These are phyloP conservation scores for Cutaneotrichosporon sp. DNA, from an alignment of 1,284 basidiomycete genomes.

Conservation along the genomic window DNA sequence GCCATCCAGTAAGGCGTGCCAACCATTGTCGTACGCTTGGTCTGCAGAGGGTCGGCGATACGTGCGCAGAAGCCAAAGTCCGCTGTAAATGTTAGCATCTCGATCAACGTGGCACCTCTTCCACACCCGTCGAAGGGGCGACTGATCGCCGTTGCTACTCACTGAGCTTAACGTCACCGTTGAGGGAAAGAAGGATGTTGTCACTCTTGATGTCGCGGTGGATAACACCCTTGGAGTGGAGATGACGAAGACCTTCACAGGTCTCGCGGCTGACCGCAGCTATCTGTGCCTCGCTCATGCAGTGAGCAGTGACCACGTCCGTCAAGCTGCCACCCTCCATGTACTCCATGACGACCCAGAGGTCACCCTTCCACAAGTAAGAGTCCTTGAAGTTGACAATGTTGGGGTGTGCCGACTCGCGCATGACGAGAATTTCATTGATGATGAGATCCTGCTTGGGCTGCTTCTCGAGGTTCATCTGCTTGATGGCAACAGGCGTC, in stretches of 20 bases:
- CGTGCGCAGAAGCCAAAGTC: constrained; percentile 99
- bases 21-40: constrained; percentile 99
- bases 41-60: constrained; percentile 80
- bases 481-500: constrained; percentile 94
- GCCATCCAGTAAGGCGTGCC: constrained; percentile 99
- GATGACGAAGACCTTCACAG: constrained; percentile 81
- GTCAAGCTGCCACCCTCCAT: constrained; percentile 91
- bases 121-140: no score
- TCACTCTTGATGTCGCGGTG: constrained; percentile 98
- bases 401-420: constrained; percentile 89
- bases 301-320: constrained; percentile 92
- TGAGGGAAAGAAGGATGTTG: constrained; percentile 86
- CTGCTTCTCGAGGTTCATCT: constrained; percentile 99
- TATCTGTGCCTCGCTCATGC: constrained; percentile 91
- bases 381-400: constrained; percentile 99
- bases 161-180: constrained; percentile 97
- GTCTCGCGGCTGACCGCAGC: constrained; percentile 89
- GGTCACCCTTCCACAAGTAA: constrained; percentile 92
- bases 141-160: no score
- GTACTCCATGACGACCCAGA: constrained; percentile 99
- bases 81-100: constrained; percentile 56
- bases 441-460: constrained; percentile 99
- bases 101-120: no score
- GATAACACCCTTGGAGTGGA: constrained; percentile 91
- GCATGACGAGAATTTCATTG: constrained; percentile 99